Percentiles rank a stretch among this genome's conserved stretches.
phyloP scores from a whole-genome alignment of 306 rosid genomes.

The Gastrolobium villosum region DNA sequence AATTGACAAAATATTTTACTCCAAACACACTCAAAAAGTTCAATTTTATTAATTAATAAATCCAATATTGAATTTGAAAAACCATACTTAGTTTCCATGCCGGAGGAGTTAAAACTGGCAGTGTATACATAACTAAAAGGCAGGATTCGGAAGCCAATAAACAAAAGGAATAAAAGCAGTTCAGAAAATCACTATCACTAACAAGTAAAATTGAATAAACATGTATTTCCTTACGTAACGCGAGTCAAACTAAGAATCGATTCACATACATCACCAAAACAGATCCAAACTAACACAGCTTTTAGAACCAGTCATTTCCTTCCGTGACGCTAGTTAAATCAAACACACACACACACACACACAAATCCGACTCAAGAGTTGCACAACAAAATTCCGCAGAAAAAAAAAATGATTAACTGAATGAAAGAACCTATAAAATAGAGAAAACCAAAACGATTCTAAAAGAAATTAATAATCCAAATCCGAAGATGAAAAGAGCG shows the following conservation, averaged over 20 bases:
- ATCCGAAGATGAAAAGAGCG: neutral
- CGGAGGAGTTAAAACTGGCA: neutral
- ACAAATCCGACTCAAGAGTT: conserved; percentile 1
- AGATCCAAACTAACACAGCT: conserved; percentile 33
- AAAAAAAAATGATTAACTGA: conserved; percentile 1
- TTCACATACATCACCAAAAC: conserved; percentile 31
- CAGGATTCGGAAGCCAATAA: neutral
- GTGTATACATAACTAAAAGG: conserved; percentile 4
- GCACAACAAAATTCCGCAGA: neutral
- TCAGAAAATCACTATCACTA: conserved; percentile 33
- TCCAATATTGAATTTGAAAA: conserved; percentile 17
- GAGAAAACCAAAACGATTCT: neutral
- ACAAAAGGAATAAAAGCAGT: neutral
- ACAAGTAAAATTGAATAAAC: conserved; percentile 34
- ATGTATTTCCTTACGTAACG: neutral
- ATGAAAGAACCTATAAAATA: conserved; percentile 9
- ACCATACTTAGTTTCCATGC: conserved; percentile 27
- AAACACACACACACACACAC: neutral
- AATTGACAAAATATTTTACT: conserved; percentile 9
- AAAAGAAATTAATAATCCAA: conserved; percentile 3
- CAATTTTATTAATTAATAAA: conserved; percentile 1
- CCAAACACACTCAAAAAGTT: conserved; percentile 10
- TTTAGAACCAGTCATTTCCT: conserved; percentile 1
- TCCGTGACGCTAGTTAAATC: neutral
- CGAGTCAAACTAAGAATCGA: neutral